Base-by-base conservation (phyloP, 495 filamentous ascomycete species). In the Aspergillus homomorphus region DNA sequence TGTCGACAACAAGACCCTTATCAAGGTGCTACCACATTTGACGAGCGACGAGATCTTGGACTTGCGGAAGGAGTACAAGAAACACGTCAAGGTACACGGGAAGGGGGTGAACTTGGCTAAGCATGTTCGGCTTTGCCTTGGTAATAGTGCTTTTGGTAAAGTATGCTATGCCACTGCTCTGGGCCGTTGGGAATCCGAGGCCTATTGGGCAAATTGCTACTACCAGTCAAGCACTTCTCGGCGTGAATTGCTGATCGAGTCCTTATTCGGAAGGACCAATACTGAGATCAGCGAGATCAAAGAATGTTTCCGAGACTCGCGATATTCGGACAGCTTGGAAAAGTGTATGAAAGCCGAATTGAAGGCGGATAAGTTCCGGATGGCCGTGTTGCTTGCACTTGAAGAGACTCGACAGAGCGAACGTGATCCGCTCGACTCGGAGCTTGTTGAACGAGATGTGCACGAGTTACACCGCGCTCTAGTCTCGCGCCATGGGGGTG, bases 131-230 rank as follows among this genome's bases (percentile, higher is more conserved):
- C 62, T 84, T 42, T 85, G 84, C 45, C 80, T 88, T 9, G 83
- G 87, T 15, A 84, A 87, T 64, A 90, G 90, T 65, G 63, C 73
- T 54, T 87, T 97, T 56, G 91, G 91, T 73, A 98, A 98, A 70
- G 86, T 88, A 10, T 89, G 85, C 65, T 98, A 96, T 69, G 89
- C 90, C 5, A 91, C 89, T 7, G 93, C 94, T 10, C 84, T 98
- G 0, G 94, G 95, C 2, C 80, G 84, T 46, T 98, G 91, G 88
- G 94, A 97, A 76, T 86, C 84, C 53, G 94, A 98, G 70, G 92
- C 90, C 1, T 97, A 94, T 78, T 98, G 94, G 91, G 93, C 95
- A 46, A 98, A 98, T 66, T 96, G 90, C 73, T 98, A 92, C 86
- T 98, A 98, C 75, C 94, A 98, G 69, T 87, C 89, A 38, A 87